phyloP scores from a whole-genome alignment of 169 alveolate genomes.

The Ichthyophthirius multifiliis region DNA sequence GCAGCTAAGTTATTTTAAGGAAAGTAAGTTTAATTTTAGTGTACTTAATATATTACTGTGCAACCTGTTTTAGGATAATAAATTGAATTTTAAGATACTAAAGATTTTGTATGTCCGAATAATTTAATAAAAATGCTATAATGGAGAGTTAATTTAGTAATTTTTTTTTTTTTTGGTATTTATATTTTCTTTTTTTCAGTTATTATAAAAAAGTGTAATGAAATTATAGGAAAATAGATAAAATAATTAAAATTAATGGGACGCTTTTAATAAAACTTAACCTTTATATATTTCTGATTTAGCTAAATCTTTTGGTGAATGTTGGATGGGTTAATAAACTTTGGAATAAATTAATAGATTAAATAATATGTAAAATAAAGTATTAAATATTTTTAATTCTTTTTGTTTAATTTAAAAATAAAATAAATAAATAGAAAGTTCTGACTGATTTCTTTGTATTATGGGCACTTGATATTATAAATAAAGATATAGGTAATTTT shows the following conservation, averaged over 20 bases:
- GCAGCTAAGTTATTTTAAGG: slow-evolving; percentile 25
- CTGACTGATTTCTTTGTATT: neutral
- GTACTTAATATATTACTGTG: neutral
- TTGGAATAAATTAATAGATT: neutral
- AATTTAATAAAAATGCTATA: neutral
- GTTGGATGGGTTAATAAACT: neutral
- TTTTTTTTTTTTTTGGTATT: neutral
- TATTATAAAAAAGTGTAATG: neutral
- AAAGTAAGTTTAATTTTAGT: slow-evolving; percentile 4
- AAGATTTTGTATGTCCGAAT: neutral
- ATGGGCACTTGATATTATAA: neutral
- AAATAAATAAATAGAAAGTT: too few species aligned
- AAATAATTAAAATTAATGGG: neutral
- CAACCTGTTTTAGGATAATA: neutral
- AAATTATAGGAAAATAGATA: neutral
- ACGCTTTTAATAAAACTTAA: neutral
- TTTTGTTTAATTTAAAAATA: too few species aligned
- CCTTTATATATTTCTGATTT: neutral
- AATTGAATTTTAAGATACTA: neutral
- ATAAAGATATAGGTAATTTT: slow-evolving; percentile 15
- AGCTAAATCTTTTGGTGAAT: neutral
- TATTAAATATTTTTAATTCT: too few species aligned
- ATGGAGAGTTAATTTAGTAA: slow-evolving; percentile 11
- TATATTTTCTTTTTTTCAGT: neutral
- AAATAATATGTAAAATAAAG: neutral